These are phyloP conservation scores for Silene uniflora DNA, from an alignment of 148 eudicot genomes.

Conservation along the genomic window DNA sequence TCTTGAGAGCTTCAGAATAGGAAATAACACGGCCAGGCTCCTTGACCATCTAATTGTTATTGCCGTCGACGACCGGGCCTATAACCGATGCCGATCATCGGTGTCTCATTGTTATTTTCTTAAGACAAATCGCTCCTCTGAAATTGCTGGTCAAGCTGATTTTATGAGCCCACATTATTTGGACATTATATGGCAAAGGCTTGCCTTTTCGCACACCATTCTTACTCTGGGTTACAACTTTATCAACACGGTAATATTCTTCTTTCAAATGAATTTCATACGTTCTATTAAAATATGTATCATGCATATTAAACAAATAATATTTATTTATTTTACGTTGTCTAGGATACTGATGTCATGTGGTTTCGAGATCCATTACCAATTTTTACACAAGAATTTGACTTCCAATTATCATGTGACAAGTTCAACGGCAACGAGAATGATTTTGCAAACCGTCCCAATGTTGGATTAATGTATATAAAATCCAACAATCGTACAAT, in stretches of 20 bases:
- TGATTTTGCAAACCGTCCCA: conserved; percentile 23
- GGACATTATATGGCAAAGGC: conserved; percentile 32
- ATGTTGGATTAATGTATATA: conserved; percentile 27
- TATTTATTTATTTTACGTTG: background rate
- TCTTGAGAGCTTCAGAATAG: conserved; percentile 30
- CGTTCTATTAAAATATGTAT: too few species aligned
- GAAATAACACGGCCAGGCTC: conserved; percentile 25
- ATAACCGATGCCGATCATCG: conserved; percentile 13
- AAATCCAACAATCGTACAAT: conserved; percentile 30
- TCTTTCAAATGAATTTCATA: too few species aligned
- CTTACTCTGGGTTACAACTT: conserved; percentile 30
- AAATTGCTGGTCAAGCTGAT: conserved; percentile 23
- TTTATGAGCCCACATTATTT: conserved; percentile 28
- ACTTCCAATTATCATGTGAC: conserved; percentile 35
- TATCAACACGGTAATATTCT: conserved; percentile 19
- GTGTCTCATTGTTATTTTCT: conserved; percentile 23
- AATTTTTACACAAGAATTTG: conserved; percentile 18
- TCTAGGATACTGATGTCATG: conserved; percentile 39
- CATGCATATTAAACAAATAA: too few species aligned
- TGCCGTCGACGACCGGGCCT: conserved; percentile 29
- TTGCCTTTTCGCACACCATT: conserved; percentile 26
- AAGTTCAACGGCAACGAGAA: conserved; percentile 18
- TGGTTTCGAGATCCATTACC: conserved; percentile 44
- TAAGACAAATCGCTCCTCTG: conserved; percentile 14
- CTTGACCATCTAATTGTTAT: conserved; percentile 26